Base-by-base conservation (phyloP, 2,329 filamentous ascomycete genomes). In the Nothopassalora personata region DNA sequence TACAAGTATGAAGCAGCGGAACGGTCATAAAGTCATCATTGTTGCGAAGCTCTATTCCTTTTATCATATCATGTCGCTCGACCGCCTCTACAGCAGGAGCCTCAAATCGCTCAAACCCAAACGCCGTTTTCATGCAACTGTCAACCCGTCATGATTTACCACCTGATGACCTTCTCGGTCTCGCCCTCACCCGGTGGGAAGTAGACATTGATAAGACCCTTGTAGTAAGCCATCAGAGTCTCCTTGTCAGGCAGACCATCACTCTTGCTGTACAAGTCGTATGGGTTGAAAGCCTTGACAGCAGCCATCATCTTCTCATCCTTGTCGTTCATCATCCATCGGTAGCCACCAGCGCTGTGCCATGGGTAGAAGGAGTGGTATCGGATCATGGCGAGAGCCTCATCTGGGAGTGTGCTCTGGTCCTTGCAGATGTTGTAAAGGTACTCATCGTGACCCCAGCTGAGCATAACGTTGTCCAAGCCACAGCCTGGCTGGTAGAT, bases 341-440 rank as follows among this genome's bases (percentile, higher is more conserved):
- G 75, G 76, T 96, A 96, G 6, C 89, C 91, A 56, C 87, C 87
- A 73, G 88, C 86, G 61, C 81, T 84, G 76, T 96, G 91, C 91
- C 91, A 96, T 15, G 91, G 87, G 76, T 96, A 96, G 77, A 96
- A 96, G 5, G 86, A 90, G 77, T 96, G 91, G 76, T 95, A 96
- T 57, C 91, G 81, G 73, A 96, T 94, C 90, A 96, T 96, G 61
- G 91, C 91, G 10, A 96, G 81, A 0, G 88, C 89, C 81, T 96
- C 91, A 50, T 83, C 81, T 0, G 91, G 91, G 47, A 96, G 81
- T 0, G 79, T 87, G 52, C 83, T 87, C 79, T 96, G 91, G 63
- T 89, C 87, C 79, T 91, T 91, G 75, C 89, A 85, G 61, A 96
- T 86, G 70, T 91, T 86, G 79, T 96, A 96, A 50, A 93, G 80